Evolutionary conservation across 331 rosid genomes (phyloP).

Genomic region (Quercus tomentella): DNA sequence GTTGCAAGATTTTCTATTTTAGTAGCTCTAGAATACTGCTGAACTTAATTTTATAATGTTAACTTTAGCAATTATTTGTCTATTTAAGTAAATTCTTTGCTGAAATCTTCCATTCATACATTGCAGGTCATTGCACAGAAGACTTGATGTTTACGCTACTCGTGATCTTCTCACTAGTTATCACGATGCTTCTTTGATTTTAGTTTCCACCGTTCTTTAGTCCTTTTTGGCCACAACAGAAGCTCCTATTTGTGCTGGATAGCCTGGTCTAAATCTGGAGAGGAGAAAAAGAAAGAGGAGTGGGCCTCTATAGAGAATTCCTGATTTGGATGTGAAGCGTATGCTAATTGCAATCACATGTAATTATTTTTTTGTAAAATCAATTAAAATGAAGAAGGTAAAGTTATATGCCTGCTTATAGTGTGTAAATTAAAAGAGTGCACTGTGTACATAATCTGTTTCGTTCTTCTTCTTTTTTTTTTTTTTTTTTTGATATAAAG

Average conservation of each 20-base stretch:
- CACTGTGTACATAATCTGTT: not conserved
- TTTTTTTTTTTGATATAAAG: not conserved
- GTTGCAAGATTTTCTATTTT: not conserved
- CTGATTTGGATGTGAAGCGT: too few species aligned
- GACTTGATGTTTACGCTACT: constrained; percentile 30
- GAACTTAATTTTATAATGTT: not conserved
- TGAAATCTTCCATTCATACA: not conserved
- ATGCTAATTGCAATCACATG: not conserved
- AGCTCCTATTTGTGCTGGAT: not conserved
- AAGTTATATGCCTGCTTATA: too few species aligned
- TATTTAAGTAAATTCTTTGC: not conserved
- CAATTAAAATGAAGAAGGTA: not conserved
- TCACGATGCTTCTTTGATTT: constrained; percentile 9
- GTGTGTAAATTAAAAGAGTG: not conserved
- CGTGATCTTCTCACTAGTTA: constrained; percentile 22
- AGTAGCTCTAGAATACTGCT: not conserved
- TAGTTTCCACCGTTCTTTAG: not conserved
- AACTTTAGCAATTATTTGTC: not conserved
- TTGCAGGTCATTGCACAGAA: constrained; percentile 29
- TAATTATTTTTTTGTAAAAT: not conserved
- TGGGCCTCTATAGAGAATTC: not conserved
- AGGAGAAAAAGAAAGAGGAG: not conserved
- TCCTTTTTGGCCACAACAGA: constrained; percentile 9
- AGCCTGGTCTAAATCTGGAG: not conserved
- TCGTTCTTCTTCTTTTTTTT: not conserved